A percentile compares a stretch with the other conserved stretches of the same genome.
Evolutionary conservation across 176 grass and related monocot genomes (phyloP).

Genomic region (Rhynchospora breviuscula): DNA sequence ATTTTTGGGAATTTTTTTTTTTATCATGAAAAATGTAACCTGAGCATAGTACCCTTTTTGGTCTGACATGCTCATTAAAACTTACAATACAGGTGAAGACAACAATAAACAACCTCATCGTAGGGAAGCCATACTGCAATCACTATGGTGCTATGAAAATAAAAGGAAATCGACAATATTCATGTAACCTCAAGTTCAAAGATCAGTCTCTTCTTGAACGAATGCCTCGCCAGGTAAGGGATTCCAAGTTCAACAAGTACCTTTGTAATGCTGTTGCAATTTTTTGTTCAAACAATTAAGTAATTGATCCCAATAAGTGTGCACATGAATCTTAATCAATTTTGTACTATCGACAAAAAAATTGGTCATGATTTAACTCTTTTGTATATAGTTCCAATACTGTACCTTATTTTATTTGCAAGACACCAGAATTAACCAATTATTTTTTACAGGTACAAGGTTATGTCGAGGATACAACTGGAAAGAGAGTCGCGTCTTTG

Average conservation of each 20-base stretch:
- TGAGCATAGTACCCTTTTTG: background rate
- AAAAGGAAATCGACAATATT: conserved; percentile 66
- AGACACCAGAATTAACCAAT: background rate
- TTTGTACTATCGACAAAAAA: conserved; percentile 20
- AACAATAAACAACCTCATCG: conserved; percentile 87
- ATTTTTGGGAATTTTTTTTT: background rate
- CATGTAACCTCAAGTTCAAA: conserved; percentile 93
- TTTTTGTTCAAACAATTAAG: background rate
- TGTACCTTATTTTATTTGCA: background rate
- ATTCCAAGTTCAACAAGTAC: background rate
- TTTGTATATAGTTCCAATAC: background rate
- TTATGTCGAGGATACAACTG: conserved; percentile 58
- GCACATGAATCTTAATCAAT: background rate
- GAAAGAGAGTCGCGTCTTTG: conserved; percentile 59
- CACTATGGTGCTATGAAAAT: conserved; percentile 92
- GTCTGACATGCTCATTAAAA: conserved; percentile 16
- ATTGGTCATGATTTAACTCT: background rate
- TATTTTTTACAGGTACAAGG: conserved; percentile 60
- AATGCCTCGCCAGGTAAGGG: conserved; percentile 76
- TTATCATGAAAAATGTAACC: background rate
- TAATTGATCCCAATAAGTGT: conserved; percentile 12
- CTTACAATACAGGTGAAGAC: conserved; percentile 73
- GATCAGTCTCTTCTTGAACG: conserved; percentile 88
- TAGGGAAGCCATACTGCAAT: conserved; percentile 89
- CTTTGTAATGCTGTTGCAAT: background rate